These are phyloP conservation scores for Colletotrichum sp. DNA, from an alignment of 2,329 filamentous ascomycete genomes.

Conservation along the genomic window DNA sequence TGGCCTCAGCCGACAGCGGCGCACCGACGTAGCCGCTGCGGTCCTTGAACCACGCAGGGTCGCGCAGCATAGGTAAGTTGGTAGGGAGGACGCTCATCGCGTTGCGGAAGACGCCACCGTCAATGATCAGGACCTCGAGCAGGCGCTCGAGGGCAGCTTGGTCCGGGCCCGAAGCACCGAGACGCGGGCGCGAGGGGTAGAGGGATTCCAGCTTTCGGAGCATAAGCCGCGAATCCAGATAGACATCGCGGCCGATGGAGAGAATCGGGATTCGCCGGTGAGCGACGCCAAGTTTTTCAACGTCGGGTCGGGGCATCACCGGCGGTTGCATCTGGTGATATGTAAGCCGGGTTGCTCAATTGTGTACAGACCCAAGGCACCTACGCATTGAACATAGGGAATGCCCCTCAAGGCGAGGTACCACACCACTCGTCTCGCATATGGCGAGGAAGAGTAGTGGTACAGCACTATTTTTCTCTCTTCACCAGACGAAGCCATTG, in stretches of 20 bases:
- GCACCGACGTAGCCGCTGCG: constrained; percentile 42
- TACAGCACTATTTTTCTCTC: constrained; percentile 58
- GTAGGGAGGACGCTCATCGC: constrained; percentile 62
- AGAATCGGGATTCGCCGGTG: constrained; percentile 75
- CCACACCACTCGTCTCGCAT: constrained; percentile 67
- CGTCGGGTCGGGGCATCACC: constrained; percentile 69
- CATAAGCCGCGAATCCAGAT: constrained; percentile 73
- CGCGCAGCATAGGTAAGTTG: constrained; percentile 55
- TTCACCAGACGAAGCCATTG: constrained; percentile 2
- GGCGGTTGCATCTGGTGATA: constrained; percentile 64
- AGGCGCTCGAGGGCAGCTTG: constrained; percentile 56
- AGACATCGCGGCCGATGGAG: constrained; percentile 69
- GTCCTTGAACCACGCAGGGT: constrained; percentile 66
- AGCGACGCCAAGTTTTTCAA: constrained; percentile 63
- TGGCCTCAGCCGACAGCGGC: constrained; percentile 26
- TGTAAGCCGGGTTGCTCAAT: neutral
- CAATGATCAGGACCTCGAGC: constrained; percentile 59
- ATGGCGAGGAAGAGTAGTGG: constrained; percentile 71
- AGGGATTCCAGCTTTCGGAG: constrained; percentile 65
- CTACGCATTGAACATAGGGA: constrained; percentile 70
- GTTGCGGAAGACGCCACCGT: constrained; percentile 60
- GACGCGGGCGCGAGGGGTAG: constrained; percentile 48
- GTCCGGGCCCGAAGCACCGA: constrained; percentile 40
- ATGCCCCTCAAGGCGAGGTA: constrained; percentile 72
- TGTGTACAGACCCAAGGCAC: constrained; percentile 26